Evolutionary conservation across 78 protist genomes (phyloP), one percentile per base, ranked within the genome.

Genomic region (Andalucia godoyi): DNA sequence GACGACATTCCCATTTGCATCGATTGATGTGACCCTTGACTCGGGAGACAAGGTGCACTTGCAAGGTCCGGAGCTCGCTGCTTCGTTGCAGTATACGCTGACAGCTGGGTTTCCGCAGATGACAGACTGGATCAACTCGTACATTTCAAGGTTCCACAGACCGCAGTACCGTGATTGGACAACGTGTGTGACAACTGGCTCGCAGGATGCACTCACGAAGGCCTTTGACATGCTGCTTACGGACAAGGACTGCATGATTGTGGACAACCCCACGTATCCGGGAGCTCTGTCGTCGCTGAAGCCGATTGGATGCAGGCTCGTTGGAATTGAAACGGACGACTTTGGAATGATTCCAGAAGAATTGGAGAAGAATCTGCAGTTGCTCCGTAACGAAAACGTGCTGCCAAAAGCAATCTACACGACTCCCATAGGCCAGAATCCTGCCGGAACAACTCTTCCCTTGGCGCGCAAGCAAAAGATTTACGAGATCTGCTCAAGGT

Each of bases 381-480:
- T 21, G 27, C 33, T 3, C 25, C n/a, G 27, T 46, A 4, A 46
- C 1, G 2, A 5, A 4, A 21, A 49, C 27, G n/a, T 2, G 23
- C 32, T 38, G 42, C 54, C 59, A 10, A 54, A 46, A 1, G 75
- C 85, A 8, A 34, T 89, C 12, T 89, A 89, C 49, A 49, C 75
- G 25, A 80, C 86, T 8, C 89, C 91, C 45, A 68, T 79, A 17
- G 90, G 92, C 4, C 69, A 79, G 43, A 89, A 89, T 50, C 95
- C 95, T 1, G 27, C 70, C 2, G 95, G 96, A 27, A 73, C 87
- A 7, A 79, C 86, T 1, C 60, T 82, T 60, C 27, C 85, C 27
- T 25, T 53, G 38, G 69, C 72, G 33, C 49, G 91, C 43, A 80
- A 74, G 43, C 3, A 29, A 18, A 25, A 68, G 38, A 2, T 86